Percentiles rank a stretch among this genome's conserved stretches.
Evolutionary conservation across 2,329 filamentous ascomycete species (phyloP).

Genomic region (Botrytis medusae): DNA sequence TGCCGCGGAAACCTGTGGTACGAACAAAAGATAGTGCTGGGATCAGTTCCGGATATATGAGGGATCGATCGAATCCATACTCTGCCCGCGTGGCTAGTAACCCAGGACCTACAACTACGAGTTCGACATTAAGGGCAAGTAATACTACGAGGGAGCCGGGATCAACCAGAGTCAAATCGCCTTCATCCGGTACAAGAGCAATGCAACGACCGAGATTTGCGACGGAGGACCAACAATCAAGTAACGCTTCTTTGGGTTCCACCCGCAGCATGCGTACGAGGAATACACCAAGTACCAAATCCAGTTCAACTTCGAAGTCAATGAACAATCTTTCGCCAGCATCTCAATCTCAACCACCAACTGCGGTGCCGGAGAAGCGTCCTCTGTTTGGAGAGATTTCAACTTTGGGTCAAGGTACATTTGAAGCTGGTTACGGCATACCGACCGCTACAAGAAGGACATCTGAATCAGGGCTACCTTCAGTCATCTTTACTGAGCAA

Average conservation of each 20-base stretch:
- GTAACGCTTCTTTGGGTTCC: slow-evolving; percentile 58
- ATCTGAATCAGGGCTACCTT: slow-evolving; percentile 68
- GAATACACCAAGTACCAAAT: slow-evolving; percentile 39
- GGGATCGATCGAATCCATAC: slow-evolving; percentile 31
- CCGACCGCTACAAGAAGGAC: slow-evolving; percentile 56
- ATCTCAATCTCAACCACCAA: slow-evolving; percentile 34
- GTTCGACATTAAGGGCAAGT: slow-evolving; percentile 27
- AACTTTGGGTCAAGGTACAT: slow-evolving; percentile 55
- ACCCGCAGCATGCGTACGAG: slow-evolving; percentile 58
- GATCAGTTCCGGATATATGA: slow-evolving; percentile 31
- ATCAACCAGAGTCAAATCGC: slow-evolving; percentile 29
- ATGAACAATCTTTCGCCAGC: slow-evolving; percentile 45
- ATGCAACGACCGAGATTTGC: slow-evolving; percentile 49
- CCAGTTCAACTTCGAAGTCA: slow-evolving; percentile 46
- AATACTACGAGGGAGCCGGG: slow-evolving; percentile 28
- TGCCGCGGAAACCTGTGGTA: slow-evolving; percentile 33
- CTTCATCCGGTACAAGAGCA: slow-evolving; percentile 27
- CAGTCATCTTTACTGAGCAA: slow-evolving; percentile 46
- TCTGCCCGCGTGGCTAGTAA: slow-evolving; percentile 36
- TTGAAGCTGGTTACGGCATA: slow-evolving; percentile 61
- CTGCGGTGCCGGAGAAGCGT: slow-evolving; percentile 43
- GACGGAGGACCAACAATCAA: slow-evolving; percentile 52
- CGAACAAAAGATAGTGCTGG: slow-evolving; percentile 29
- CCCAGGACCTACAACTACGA: slow-evolving; percentile 22
- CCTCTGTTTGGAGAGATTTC: slow-evolving; percentile 76